Evolutionary conservation across 345 rosid species (phyloP), one percentile per base, ranked within the genome.

Genomic region (Microcos paniculata): DNA sequence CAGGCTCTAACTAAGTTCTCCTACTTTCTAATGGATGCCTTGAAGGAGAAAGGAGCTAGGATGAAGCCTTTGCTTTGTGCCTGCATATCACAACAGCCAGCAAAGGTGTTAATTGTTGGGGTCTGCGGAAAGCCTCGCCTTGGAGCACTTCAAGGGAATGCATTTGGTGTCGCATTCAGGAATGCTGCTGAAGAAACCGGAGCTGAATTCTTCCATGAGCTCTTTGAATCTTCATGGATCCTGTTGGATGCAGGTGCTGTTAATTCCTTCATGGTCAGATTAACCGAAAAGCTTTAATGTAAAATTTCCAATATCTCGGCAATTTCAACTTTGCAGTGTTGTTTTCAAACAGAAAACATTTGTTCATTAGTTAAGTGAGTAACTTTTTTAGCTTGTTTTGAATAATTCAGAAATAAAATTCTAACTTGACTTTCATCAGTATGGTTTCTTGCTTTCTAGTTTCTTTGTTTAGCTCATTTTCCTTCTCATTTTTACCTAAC

Each of bases 141-240:
- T 5, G 99, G 98, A 14, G 98, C 98, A 4, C 87, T 89, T 31
- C 90, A 88, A 84, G 99, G 98, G 57, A 96, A 96, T 80, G 94
- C 95, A 11, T 93, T 96, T 78, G 99, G 98, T 4, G 71, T 80
- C 76, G 96, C 98, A 48, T 96, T 96, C 72, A 88, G 93, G 80
- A 88, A 92, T 48, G 95, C 98, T 6, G 98, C 97, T 15, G 85
- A 86, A 70, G 97, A 93, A 76, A 92, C 86, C 45, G 91, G 90
- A 80, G 90, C 92, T 21, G 97, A 86, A 72, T 93, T 87, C 88
- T 93, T 90, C 84, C 98, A 96, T 21, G 99, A 96, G 84, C 87
- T 96, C 18, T 93, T 96, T 31, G 99, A 96, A 83, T 93, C 98
- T 85, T 96, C 99, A 8, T 96, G 99, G 99, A 96, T 96, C 49